Evolutionary conservation across 257 asterid species (phyloP).

Genomic region (Buddleja alternifolia): DNA sequence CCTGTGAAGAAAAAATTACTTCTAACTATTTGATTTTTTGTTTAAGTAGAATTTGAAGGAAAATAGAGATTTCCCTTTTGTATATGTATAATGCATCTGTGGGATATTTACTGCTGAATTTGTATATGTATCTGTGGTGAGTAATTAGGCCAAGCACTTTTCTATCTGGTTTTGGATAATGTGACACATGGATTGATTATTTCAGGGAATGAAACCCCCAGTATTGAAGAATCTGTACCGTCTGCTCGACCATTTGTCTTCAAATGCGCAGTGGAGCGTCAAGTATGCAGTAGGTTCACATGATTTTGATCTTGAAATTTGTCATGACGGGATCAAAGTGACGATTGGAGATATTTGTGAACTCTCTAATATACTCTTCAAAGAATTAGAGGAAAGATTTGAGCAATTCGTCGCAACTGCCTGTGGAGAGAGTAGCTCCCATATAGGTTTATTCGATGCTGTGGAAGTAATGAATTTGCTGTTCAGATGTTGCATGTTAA

Average conservation of each 20-base stretch:
- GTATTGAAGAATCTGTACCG: constrained; percentile 57
- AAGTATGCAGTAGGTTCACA: constrained; percentile 30
- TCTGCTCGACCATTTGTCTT: constrained; percentile 53
- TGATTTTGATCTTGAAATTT: constrained; percentile 40
- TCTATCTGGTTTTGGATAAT: neutral
- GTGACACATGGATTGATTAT: constrained; percentile 19
- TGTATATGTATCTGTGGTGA: neutral
- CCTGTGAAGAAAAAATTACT: neutral
- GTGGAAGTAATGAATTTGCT: constrained; percentile 56
- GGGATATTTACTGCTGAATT: constrained; percentile 4
- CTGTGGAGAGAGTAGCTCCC: constrained; percentile 35
- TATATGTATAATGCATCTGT: neutral
- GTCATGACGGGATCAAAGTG: constrained; percentile 39
- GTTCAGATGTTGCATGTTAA: constrained; percentile 73
- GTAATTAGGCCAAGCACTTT: constrained; percentile 10
- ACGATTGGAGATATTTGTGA: constrained; percentile 40
- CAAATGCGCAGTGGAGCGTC: constrained; percentile 35
- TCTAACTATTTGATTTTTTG: neutral
- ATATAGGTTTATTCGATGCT: constrained; percentile 27
- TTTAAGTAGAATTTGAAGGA: constrained; percentile 1
- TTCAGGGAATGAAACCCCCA: constrained; percentile 60
- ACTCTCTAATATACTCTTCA: constrained; percentile 55
- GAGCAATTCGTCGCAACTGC: constrained; percentile 46
- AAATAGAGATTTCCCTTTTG: neutral
- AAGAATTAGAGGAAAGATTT: constrained; percentile 54